Evolutionary conservation across 441 rosid species (phyloP), one percentile per base, ranked within the genome.

Genomic region (Omphalea diandra): DNA sequence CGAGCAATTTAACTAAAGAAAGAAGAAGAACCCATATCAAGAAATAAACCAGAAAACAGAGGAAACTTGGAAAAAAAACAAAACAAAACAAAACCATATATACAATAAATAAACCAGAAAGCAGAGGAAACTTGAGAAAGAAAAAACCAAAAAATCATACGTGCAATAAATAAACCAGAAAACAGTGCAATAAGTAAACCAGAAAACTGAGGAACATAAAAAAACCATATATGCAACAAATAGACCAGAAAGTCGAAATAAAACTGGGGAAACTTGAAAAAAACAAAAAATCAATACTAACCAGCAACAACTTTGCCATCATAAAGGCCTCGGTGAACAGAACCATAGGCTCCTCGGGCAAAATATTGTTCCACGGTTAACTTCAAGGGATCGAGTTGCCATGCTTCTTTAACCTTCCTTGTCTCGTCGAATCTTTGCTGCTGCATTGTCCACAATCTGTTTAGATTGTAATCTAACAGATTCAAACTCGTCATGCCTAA

Each of bases 231-330:
- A n/a, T n/a, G n/a, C n/a, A n/a, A n/a, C n/a, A n/a, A n/a, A n/a
- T n/a, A 20, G 7, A 20, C 7, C 2, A 22, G 2, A 54, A 10
- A 3, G 6, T 20, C 0, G 9, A 7, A 1, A 15, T 22, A 2
- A 22, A 5, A 3, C 3, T 8, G 12, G 24, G 55, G 7, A 20
- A 20, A 20, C 2, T 7, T 52, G 8, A 2, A 6, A 9, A 12
- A 50, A 24, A 27, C 8, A 11, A 64, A 36, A 36, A 43, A 43
- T 1, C 5, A 1, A 17, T 1, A 15, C 14, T 46, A n/a, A 77
- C 85, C 80, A 9, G 83, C 80, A 2, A 75, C 82, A 15, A 75
- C 75, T 53, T 75, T 75, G 55, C 76, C 82, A 14, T 70, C 73
- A 53, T 80, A 82, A 36, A 68, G 18, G 0, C 82, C 83, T 5